Evolutionary conservation across 768 basidiomycete species (phyloP).

Genomic region (Kockovaella imperatae): DNA sequence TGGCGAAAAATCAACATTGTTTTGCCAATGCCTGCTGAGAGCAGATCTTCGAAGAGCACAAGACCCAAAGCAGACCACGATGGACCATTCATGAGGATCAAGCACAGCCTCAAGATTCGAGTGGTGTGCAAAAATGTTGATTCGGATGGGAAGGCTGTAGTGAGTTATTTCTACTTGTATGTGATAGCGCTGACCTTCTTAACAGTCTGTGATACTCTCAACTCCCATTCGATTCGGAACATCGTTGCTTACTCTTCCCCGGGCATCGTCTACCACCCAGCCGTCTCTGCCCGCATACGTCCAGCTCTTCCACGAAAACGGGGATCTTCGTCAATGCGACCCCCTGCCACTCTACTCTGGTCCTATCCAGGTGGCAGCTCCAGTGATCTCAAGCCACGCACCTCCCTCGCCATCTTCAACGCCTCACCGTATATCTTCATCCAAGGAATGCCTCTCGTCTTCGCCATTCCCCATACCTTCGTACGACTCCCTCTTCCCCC

Average conservation of each 20-base stretch:
- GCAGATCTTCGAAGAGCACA: background rate
- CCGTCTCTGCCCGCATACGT: constrained; percentile 36
- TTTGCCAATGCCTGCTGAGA: constrained; percentile 36
- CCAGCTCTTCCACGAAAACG: constrained; percentile 44
- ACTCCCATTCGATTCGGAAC: constrained; percentile 41
- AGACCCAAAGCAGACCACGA: constrained; percentile 33
- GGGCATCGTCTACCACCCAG: background rate
- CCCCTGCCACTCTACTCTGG: constrained; percentile 39
- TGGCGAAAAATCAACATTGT: constrained; percentile 42
- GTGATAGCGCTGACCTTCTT: background rate
- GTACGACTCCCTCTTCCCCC: too few relatives aligned
- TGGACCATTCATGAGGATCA: constrained; percentile 35
- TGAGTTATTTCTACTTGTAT: background rate
- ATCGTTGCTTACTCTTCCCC: constrained; percentile 16
- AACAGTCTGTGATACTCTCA: constrained; percentile 32
- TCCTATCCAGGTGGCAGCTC: too few relatives aligned
- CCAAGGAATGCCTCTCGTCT: too few relatives aligned
- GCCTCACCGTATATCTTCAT: too few relatives aligned
- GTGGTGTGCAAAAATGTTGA: constrained; percentile 23
- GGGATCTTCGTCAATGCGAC: constrained; percentile 32
- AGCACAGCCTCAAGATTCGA: constrained; percentile 39
- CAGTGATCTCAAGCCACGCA: too few relatives aligned
- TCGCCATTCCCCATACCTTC: too few relatives aligned
- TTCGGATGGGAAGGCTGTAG: background rate
- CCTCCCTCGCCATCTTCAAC: too few relatives aligned